Conservation (phyloP, 75 land plant species). For the Cupressus sempervirens region DNA sequence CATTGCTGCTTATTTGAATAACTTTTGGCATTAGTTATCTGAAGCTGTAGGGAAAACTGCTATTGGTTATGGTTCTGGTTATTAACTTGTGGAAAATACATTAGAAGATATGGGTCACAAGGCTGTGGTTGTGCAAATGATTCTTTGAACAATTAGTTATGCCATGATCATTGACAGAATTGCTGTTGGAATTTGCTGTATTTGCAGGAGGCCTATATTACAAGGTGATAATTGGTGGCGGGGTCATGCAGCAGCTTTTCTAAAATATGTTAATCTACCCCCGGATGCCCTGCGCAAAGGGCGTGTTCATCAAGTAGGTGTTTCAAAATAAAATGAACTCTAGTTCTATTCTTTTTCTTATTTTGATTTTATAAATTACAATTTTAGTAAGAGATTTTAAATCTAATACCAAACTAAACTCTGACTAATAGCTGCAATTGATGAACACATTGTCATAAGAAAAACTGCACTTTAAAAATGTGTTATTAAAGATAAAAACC, state of each 20-base stretch:
- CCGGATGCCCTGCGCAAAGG: conserved; percentile 68
- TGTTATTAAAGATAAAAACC: too few relatives aligned
- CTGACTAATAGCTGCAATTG: neutral
- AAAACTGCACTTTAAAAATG: neutral
- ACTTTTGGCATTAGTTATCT: neutral
- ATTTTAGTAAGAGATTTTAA: neutral
- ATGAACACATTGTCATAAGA: neutral
- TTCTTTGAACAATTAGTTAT: neutral
- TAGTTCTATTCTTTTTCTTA: neutral
- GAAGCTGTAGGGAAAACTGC: neutral
- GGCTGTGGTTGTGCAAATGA: neutral
- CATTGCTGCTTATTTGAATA: neutral
- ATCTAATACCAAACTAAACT: neutral
- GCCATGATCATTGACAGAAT: neutral
- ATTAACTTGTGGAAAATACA: neutral
- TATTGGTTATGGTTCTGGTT: neutral
- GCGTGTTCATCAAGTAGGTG: conserved; percentile 64
- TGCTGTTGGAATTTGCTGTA: neutral
- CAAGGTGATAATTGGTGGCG: conserved; percentile 98
- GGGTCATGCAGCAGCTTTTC: conserved; percentile 89
- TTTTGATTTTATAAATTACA: neutral
- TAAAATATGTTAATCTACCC: conserved; percentile 48
- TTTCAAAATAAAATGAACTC: neutral
- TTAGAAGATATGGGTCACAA: neutral
- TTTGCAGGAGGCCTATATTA: conserved; percentile 61